Evolutionary conservation across 1,284 basidiomycete genomes (phyloP).

Genomic region (Marasmius tenuissimus): DNA sequence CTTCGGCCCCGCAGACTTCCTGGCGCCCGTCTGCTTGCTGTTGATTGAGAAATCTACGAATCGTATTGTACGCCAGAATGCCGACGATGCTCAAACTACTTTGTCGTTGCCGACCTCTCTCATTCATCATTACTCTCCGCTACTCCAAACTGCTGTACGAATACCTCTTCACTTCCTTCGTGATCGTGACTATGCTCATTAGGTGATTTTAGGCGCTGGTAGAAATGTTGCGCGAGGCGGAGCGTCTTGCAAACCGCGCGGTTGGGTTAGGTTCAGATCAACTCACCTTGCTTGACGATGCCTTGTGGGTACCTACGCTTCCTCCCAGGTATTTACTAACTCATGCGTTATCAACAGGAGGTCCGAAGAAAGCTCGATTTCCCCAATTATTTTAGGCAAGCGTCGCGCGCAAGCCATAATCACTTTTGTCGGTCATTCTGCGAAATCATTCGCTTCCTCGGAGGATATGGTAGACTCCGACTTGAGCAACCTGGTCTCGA

Average conservation of each 20-base stretch:
- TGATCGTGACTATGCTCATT: conserved; percentile 10
- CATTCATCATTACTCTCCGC: conserved; percentile 55
- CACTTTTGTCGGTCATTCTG: conserved; percentile 52
- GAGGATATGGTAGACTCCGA: conserved; percentile 16
- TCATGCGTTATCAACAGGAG: conserved; percentile 40
- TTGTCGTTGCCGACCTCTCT: conserved; percentile 70
- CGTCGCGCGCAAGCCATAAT: conserved; percentile 69
- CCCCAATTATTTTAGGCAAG: conserved; percentile 43
- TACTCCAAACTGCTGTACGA: conserved; percentile 59
- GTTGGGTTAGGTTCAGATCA: conserved; percentile 35
- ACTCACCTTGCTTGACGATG: conserved; percentile 57
- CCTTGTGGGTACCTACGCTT: conserved; percentile 43
- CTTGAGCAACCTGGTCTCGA: conserved; percentile 42
- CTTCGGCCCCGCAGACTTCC: conserved; percentile 80
- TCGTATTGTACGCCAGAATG: conserved; percentile 66
- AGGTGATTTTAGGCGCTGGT: conserved; percentile 52
- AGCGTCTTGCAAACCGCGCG: conserved; percentile 55
- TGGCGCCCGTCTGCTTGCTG: conserved; percentile 84
- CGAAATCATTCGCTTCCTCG: conserved; percentile 30
- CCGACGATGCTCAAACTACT: conserved; percentile 57
- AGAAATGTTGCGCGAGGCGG: conserved; percentile 68
- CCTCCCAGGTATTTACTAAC: background rate
- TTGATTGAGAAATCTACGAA: conserved; percentile 80
- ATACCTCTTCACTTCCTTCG: background rate
- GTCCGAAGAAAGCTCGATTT: conserved; percentile 51